Base-by-base conservation (phyloP, 768 basidiomycete species). In the Suillus decipiens region DNA sequence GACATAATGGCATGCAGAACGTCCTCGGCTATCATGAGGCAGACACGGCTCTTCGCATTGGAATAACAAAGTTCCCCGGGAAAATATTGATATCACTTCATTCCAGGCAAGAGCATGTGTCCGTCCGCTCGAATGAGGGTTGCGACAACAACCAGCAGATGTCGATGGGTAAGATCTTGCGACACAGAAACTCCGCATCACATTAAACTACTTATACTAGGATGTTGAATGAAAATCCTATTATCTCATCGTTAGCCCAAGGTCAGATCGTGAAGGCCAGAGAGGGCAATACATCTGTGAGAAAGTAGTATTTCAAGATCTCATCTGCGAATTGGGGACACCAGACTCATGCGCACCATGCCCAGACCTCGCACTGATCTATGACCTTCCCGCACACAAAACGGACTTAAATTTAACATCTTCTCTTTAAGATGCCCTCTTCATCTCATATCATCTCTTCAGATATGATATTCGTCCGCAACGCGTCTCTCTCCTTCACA, bases 321-420 rank as follows among this genome's bases (percentile, higher is more conserved):
- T 83, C 64, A 91, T 75, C 24, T 90, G 86, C 22, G 92, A 94
- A 70, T 93, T 93, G 10, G 91, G 92, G 19, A 92, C 85, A n/a
- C 37, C 86, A 64, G 89, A 91, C 71, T 92, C 28, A 28, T 28
- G 28, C 28, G 28, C 28, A 28, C 28, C 28, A 2, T 28, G 28
- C 28, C 28, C 28, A 28, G 28, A 28, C 28, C 28, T 28, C 28
- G 28, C 28, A 28, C 28, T 28, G 28, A 3, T 28, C 28, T 28
- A 3, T 1, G 28, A 28, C 28, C 28, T 28, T 28, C 28, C 28
- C 28, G 28, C 28, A 28, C 28, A 28, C 3, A 28, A 28, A 28
- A 28, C 28, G 3, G 28, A 28, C 3, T 28, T 3, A 28, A 28
- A 28, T 28, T 28, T 28, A 28, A 28, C 28, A 28, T 2, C 28